phyloP scores from a whole-genome alignment of 2,329 filamentous ascomycete genomes.

The Aspergillus unguis region DNA sequence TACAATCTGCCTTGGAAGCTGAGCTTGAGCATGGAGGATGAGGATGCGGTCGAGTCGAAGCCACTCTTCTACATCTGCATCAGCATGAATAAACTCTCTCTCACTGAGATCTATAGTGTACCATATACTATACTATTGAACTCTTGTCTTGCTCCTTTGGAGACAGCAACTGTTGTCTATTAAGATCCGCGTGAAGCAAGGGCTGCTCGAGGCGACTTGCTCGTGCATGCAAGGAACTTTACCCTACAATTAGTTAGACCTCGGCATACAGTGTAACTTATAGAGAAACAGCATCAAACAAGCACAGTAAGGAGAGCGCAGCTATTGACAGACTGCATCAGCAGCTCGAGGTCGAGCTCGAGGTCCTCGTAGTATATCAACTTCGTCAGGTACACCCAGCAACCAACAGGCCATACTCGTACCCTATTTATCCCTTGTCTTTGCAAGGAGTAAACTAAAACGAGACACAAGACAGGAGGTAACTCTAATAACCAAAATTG shows the following conservation, averaged over 20 bases:
- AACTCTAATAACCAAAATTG: too few species aligned
- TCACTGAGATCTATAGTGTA: too few species aligned
- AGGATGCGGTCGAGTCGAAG: neutral
- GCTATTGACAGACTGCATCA: neutral
- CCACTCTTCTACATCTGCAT: neutral
- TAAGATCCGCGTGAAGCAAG: neutral
- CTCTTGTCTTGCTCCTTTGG: neutral
- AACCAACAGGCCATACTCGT: neutral
- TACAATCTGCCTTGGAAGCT: neutral
- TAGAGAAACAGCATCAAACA: too few species aligned
- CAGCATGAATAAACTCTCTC: neutral
- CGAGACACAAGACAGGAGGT: too few species aligned
- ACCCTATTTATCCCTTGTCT: neutral
- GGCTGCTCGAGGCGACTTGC: neutral
- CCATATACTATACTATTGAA: too few species aligned
- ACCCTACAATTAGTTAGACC: too few species aligned
- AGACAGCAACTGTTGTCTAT: neutral
- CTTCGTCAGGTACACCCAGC: neutral
- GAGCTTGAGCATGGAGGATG: neutral
- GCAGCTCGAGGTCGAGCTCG: neutral
- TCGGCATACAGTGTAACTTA: too few species aligned
- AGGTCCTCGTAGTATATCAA: neutral
- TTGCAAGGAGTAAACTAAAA: too few species aligned
- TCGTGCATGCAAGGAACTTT: conserved; percentile 4
- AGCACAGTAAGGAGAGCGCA: neutral